Percentiles rank a stretch among this genome's conserved stretches.
These are phyloP conservation scores for Asterophora lycoperdoides DNA, from an alignment of 768 basidiomycete genomes.

Conservation along the genomic window DNA sequence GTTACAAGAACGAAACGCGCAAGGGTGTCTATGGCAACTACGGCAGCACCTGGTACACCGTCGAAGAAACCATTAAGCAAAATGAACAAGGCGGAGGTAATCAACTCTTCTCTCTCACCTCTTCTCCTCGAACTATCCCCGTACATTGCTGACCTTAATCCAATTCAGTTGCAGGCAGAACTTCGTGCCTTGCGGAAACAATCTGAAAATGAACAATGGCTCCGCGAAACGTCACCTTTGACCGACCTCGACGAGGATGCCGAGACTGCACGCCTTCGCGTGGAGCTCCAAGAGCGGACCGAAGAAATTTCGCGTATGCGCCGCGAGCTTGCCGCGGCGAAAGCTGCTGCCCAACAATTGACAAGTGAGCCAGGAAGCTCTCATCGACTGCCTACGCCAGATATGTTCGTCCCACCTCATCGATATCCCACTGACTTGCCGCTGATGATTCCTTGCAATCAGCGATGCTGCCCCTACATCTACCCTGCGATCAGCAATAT, in stretches of 20 bases:
- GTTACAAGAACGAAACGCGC: conserved; percentile 20
- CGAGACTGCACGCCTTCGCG: conserved; percentile 23
- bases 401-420: neutral
- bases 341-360: neutral
- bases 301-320: conserved; percentile 26
- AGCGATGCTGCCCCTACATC: conserved; percentile 7
- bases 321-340: conserved; percentile 19
- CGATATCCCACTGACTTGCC: neutral
- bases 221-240: conserved; percentile 24
- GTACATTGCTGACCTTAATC: neutral
- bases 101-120: conserved; percentile 1
- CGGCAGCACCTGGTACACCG: conserved; percentile 3
- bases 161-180: conserved; percentile 25
- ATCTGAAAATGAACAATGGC: conserved; percentile 20
- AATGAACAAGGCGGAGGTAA: conserved; percentile 42
- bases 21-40: conserved; percentile 10
- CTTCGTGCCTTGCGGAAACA: conserved; percentile 21
- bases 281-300: conserved; percentile 22
- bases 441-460: neutral
- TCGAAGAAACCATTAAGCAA: conserved; percentile 24
- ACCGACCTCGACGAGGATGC: conserved; percentile 32
- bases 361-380: neutral
- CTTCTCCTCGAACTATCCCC: neutral
- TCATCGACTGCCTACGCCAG: conserved; percentile 7
- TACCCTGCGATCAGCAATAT: conserved; percentile 6